Evolutionary conservation across 805 yeast genomes (phyloP), one percentile per base, ranked within the genome.

Genomic region (Candida dajiaensis): DNA sequence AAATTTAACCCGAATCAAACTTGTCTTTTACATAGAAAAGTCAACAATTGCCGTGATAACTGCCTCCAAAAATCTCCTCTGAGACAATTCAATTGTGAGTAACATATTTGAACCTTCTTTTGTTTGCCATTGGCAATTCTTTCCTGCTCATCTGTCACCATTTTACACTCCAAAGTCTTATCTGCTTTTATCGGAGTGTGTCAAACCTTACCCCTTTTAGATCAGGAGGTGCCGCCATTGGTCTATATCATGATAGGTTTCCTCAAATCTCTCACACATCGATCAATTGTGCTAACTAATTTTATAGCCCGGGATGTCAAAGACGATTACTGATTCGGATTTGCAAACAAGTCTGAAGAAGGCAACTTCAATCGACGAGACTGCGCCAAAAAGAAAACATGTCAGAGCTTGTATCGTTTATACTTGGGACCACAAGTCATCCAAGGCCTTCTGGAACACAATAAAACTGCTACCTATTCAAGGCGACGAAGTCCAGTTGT

Each of bases 311-410:
- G 7, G 20, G 19, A 55, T 59, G 62, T 59, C 62, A 10, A 59
- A 58, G 38, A 52, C 57, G 0, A 36, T 58, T 2, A 52, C 64
- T 3, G 76, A 69, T 2, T 47, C 70, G 3, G 76, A 76, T 46
- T 55, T 77, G 36, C 67, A 63, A 18, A 64, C 68, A 3, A 63
- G 68, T 25, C 49, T 70, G 31, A 83, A 80, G 61, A 92, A 92
- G 69, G 97, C 99, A 0, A 85, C 95, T 48, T 82, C 84, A 22
- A 52, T 77, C 18, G 97, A 89, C 22, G 97, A 89, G 61, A 76
- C 85, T 4, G 95, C 97, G 0, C 97, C 99, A 1, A 92, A 92
- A 66, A 74, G 99, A 56, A 92, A 92, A 64, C 99, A 92, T 67
- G 98, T 92, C 6, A 74, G 99, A 59, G 89, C 95, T 2, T 89